Evolutionary conservation across 1,139 yeast genomes (phyloP), one percentile per base, ranked within the genome.

Genomic region (Meyerozyma sp.): DNA sequence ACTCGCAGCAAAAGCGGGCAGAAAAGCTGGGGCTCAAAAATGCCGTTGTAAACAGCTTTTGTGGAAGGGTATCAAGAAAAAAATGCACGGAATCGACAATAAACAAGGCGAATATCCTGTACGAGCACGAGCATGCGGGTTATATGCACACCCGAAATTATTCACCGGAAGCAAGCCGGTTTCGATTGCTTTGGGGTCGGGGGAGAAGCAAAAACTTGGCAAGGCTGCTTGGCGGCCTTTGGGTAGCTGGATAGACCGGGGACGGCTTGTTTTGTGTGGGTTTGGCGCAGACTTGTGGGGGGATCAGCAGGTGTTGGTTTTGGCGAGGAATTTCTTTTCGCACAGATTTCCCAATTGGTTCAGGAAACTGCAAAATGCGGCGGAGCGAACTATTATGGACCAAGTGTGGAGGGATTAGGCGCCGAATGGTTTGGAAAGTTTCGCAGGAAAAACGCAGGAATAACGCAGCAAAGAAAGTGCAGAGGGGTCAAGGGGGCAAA

Each of bases 111-210:
- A 25, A 20, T 34, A 41, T 40, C 46, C 48, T 45, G 47, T 46
- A 39, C 46, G 39, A 41, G 43, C 25, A 21, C 9, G 18, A 13
- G 37, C 36, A 39, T 42, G 47, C 39, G 41, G 45, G 49, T 42
- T 44, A 47, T 46, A 45, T 46, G 37, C 37, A 34, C 26, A 20
- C 37, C 23, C 37, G 37, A n/a, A 34, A 27, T 27, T 27, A 7
- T 27, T n/a, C 29, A 11, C 7, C n/a, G 13, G 29, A 5, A 11
- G 13, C 11, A 27, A n/a, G 29, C 13, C 13, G 29, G 29, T 7
- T 16, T 27, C 13, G 29, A n/a, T 9, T n/a, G 29, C 5, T 27
- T 27, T 3, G 29, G 29, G 6, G 29, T 16, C 18, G 29, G 29
- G 13, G 13, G 5, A 27, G 5, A 4, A 27, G 13, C 29, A 2